phyloP scores from a whole-genome alignment of 352 stramenopile genomes.

The Pythium pyrilobum region DNA sequence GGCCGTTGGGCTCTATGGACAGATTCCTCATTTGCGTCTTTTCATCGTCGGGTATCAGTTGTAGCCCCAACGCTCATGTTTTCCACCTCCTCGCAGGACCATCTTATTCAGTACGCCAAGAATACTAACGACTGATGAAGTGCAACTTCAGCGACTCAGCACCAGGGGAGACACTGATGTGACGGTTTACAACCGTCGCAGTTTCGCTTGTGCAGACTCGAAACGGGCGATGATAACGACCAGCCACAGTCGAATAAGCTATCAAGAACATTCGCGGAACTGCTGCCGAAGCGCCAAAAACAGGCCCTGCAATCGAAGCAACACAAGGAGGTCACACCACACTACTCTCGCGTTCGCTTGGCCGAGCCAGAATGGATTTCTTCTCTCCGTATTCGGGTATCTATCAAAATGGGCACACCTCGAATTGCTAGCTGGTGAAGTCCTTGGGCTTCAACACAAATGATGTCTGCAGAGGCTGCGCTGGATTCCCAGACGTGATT shows the following conservation, averaged over 20 bases:
- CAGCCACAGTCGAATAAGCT: too few species aligned
- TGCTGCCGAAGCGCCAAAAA: too few species aligned
- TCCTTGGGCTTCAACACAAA: slow-evolving; percentile 38
- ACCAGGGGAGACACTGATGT: too few species aligned
- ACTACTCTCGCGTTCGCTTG: too few species aligned
- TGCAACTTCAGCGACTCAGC: too few species aligned
- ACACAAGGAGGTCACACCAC: too few species aligned
- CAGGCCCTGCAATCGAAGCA: too few species aligned
- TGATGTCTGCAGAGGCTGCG: slow-evolving; percentile 32
- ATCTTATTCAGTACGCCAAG: slow-evolving; percentile 12
- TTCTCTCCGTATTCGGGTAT: too few species aligned
- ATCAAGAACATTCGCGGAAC: too few species aligned
- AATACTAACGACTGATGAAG: slow-evolving; percentile 3
- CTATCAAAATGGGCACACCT: too few species aligned
- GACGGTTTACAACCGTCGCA: neutral
- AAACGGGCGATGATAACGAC: slow-evolving; percentile 10
- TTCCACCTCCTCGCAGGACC: neutral
- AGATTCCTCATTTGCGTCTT: neutral
- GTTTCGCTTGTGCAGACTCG: neutral
- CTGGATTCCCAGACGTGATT: neutral
- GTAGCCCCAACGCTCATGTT: slow-evolving; percentile 1
- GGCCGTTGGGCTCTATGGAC: slow-evolving; percentile 8
- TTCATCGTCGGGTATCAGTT: neutral
- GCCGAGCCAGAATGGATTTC: too few species aligned
- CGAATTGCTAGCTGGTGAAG: neutral